Percentiles rank a stretch among this genome's conserved stretches.
Evolutionary conservation across 441 rosid genomes (phyloP).

Genomic region (Geranium incanum): DNA sequence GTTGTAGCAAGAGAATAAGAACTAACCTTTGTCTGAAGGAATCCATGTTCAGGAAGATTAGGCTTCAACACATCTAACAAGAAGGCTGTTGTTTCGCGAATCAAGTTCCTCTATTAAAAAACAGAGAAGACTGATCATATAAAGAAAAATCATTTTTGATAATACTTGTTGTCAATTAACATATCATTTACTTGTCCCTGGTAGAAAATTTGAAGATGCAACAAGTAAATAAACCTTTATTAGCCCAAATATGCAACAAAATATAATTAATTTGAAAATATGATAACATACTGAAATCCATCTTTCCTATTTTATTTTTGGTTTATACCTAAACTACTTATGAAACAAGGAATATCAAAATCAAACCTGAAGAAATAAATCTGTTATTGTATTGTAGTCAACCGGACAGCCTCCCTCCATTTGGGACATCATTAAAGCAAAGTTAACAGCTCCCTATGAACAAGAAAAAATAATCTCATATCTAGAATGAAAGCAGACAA

Average conservation of each 20-base stretch:
- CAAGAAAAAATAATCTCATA: neutral
- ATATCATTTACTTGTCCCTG: too few species aligned
- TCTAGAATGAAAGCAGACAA: neutral
- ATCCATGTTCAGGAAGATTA: slow-evolving; percentile 88
- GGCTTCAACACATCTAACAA: slow-evolving; percentile 97
- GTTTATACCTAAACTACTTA: neutral
- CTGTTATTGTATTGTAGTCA: slow-evolving; percentile 96
- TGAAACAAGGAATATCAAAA: neutral
- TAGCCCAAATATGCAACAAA: neutral
- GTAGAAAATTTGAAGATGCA: too few species aligned
- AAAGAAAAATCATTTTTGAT: neutral
- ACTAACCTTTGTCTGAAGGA: slow-evolving; percentile 50
- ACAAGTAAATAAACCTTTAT: too few species aligned
- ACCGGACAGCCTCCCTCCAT: slow-evolving; percentile 99
- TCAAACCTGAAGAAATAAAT: slow-evolving; percentile 94
- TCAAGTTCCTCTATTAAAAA: slow-evolving; percentile 70
- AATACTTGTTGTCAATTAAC: neutral
- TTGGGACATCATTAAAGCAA: slow-evolving; percentile 99
- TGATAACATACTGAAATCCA: too few species aligned
- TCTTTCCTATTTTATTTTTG: neutral
- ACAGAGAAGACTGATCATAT: neutral
- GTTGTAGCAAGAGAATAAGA: neutral
- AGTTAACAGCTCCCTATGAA: slow-evolving; percentile 91
- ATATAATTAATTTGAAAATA: too few species aligned
- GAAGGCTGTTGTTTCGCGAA: slow-evolving; percentile 98